A percentile compares a stretch with the other conserved stretches of the same genome.
Conservation (phyloP, 805 yeast species). For the Babjeviella inositovora region DNA sequence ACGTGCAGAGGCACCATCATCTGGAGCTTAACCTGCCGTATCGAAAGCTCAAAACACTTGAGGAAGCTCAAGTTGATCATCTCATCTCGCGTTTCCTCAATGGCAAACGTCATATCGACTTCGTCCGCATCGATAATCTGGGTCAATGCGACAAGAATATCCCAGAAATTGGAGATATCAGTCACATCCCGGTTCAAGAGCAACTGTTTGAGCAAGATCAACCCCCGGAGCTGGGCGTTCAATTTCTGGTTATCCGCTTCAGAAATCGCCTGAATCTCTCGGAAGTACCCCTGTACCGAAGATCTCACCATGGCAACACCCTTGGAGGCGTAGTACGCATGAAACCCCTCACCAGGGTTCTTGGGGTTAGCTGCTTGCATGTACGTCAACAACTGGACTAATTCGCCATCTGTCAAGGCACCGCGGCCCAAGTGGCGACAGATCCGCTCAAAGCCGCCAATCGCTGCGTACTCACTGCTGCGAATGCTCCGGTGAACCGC, state of each 20-base stretch:
- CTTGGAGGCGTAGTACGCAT: constrained; percentile 5
- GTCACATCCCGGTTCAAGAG: constrained; percentile 11
- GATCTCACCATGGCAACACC: constrained; percentile 6
- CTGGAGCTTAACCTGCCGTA: too few relatives aligned
- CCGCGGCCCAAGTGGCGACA: constrained; percentile 4
- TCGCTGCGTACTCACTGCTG: constrained; percentile 4
- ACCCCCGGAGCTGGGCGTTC: constrained; percentile 11
- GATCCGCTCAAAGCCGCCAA: constrained; percentile 6
- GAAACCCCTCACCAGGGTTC: constrained; percentile 1
- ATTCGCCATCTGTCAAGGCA: constrained; percentile 3
- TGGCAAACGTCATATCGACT: constrained; percentile 9
- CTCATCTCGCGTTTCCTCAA: constrained; percentile 14
- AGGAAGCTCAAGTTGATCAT: too few relatives aligned
- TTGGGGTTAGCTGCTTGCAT: constrained; percentile 8
- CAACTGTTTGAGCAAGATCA: constrained; percentile 17
- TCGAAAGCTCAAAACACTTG: too few relatives aligned
- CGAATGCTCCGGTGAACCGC: constrained; percentile 1
- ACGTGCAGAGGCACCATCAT: too few relatives aligned
- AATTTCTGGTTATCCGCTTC: constrained; percentile 2
- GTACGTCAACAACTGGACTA: constrained; percentile 5
- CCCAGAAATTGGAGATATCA: constrained; percentile 9
- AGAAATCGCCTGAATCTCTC: constrained; percentile 1
- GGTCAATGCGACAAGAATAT: constrained; percentile 8
- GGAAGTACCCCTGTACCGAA: constrained; percentile 6
- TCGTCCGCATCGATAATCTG: constrained; percentile 2